Evolutionary conservation across 495 filamentous ascomycete genomes (phyloP).

Genomic region (Monascus purpureus): DNA sequence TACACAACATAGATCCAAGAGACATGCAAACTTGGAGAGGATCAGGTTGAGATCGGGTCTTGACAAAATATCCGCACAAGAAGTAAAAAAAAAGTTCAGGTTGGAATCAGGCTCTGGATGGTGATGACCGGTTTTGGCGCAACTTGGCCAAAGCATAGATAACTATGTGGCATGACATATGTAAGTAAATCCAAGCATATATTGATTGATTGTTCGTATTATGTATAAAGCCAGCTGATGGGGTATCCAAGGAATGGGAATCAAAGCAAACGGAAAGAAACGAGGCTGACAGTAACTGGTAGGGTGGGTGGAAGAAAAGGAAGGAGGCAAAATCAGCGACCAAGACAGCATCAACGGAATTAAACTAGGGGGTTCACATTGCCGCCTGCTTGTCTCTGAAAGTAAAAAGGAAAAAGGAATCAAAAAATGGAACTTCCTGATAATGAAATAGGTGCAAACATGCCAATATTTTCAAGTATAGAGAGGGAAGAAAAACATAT

Average conservation of each 20-base stretch:
- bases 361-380: no score
- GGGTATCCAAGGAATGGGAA: not conserved
- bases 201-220: not conserved
- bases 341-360: not conserved
- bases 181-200: not conserved
- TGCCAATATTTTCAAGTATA: not conserved
- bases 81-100: not conserved
- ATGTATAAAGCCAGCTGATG: not conserved
- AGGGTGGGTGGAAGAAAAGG: not conserved
- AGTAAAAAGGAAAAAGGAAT: no score
- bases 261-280: not conserved
- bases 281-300: not conserved
- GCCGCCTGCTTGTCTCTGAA: no score
- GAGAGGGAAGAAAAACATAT: not conserved
- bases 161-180: not conserved
- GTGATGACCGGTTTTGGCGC: not conserved
- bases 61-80: not conserved
- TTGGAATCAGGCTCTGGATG: not conserved
- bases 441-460: no score
- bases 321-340: not conserved
- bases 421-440: no score
- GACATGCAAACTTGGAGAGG: not conserved
- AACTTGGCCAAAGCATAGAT: not conserved
- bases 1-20: not conserved
- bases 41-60: not conserved